Conservation (phyloP, 139 green algal species). For the Ostreobium quekettii region DNA sequence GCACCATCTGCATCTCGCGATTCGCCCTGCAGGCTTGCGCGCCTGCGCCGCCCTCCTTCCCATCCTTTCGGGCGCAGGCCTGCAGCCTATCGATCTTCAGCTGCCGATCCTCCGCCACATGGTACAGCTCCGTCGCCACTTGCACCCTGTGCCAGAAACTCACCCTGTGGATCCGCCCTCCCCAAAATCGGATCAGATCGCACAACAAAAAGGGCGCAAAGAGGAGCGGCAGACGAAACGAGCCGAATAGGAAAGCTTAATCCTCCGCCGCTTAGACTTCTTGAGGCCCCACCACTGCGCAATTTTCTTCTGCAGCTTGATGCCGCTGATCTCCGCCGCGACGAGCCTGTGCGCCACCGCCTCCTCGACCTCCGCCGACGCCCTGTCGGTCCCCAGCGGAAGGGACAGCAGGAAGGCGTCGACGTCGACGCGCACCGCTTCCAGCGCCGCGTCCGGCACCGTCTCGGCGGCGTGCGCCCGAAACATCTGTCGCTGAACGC, state of each 20-base stretch:
- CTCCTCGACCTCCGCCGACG: not conserved
- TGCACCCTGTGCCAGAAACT: not conserved
- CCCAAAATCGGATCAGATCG: not conserved
- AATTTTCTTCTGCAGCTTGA: constrained; percentile 2
- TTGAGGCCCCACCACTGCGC: not conserved
- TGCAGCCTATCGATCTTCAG: not conserved
- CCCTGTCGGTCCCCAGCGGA: not conserved
- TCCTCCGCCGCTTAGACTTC: not conserved
- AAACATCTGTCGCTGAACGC: too few species aligned
- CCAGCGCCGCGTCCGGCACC: not conserved
- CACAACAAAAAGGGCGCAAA: not conserved
- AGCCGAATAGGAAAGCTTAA: too few species aligned
- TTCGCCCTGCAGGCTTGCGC: not conserved
- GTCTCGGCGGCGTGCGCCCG: too few species aligned
- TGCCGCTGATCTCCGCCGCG: not conserved
- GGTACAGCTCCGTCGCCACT: not conserved
- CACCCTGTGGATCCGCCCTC: not conserved
- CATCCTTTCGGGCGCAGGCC: not conserved
- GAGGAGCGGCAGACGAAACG: not conserved
- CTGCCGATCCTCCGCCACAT: not conserved
- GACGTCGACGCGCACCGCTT: not conserved
- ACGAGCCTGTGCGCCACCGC: not conserved
- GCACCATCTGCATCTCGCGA: not conserved
- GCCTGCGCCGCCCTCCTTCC: not conserved
- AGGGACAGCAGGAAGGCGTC: not conserved